Base-by-base conservation (phyloP, 2,329 filamentous ascomycete species). In the Hypoxylon sp. region DNA sequence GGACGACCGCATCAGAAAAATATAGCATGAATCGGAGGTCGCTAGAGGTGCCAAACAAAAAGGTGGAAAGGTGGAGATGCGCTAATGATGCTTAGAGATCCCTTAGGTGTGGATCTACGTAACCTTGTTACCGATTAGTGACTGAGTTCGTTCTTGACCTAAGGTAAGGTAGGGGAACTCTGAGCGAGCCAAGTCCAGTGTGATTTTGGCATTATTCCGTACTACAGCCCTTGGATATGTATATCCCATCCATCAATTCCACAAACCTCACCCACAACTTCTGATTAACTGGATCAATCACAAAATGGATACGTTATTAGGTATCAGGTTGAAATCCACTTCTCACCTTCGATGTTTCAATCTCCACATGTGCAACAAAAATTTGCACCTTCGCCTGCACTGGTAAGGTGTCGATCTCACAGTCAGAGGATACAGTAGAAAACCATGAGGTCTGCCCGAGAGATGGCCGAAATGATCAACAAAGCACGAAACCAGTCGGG, bases 21-120 rank as follows among this genome's bases (percentile, higher is more conserved):
- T 71, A 69, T 71, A 71, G 57, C 26, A 70, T 59, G 69, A 70
- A 71, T 70, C 69, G 69, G 69, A 67, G 29, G 29, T 31, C 26
- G 29, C 29, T 31, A 31, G 29, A 31, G 50, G 51, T 60, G 37
- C 46, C 24, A 64, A 39, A 63, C 39, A 17, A 55, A 59, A 67
- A 63, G 26, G 53, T 66, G 59, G 59, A 59, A 67, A 63, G 26
- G 53, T 66, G 59, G 59, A 48, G 52, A 63, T 63, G 39, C 59
- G 44, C 59, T 60, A 63, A 53, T 29, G 19, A 24, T 29, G 11
- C 48, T 33, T 59, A 29, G 26, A 51, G 14, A 33, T 50, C 58
- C 52, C 47, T 58, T 46, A 52, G 37, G 11, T 51, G 59, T 64
- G 66, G 60, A 64, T 63, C 55, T 53, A 57, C 37, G 64, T 63